phyloP scores from a whole-genome alignment of 2,329 filamentous ascomycete genomes.

The Diaporthe sp. region DNA sequence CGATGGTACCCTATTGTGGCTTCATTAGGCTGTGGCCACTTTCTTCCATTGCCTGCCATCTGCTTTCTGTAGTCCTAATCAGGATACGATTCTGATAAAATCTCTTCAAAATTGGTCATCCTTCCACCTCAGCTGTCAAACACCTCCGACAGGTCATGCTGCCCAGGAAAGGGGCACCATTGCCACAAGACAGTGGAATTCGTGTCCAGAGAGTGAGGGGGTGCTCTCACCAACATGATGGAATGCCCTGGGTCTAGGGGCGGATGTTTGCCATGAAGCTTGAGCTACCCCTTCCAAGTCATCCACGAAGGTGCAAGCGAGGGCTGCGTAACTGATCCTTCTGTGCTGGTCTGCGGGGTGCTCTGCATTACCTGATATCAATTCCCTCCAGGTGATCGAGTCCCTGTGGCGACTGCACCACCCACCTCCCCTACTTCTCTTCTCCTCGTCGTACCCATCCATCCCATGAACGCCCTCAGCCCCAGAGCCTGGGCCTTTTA shows the following conservation, averaged over 20 bases:
- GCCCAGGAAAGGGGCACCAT: background rate
- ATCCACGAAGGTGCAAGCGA: background rate
- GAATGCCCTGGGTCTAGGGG: too few relatives aligned
- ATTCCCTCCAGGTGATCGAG: background rate
- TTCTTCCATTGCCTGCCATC: background rate
- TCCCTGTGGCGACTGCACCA: conserved; percentile 1
- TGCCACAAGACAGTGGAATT: background rate
- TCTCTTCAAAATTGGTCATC: background rate
- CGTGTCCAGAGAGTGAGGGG: background rate
- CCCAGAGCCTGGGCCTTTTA: background rate
- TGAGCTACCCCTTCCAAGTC: background rate
- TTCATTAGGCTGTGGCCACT: conserved; percentile 7
- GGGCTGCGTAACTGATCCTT: background rate
- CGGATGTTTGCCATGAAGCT: background rate
- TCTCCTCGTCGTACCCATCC: background rate
- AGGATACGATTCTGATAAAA: background rate
- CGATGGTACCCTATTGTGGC: conserved; percentile 8
- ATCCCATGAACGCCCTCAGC: background rate
- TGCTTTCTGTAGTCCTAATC: background rate
- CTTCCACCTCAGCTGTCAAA: background rate
- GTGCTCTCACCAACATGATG: background rate
- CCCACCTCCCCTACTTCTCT: background rate
- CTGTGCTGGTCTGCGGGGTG: background rate
- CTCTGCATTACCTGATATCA: conserved; percentile 32
- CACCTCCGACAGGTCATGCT: background rate